Conservation (phyloP, 2,329 filamentous ascomycete genomes). For the Gnomoniopsis smithogilvyi region DNA sequence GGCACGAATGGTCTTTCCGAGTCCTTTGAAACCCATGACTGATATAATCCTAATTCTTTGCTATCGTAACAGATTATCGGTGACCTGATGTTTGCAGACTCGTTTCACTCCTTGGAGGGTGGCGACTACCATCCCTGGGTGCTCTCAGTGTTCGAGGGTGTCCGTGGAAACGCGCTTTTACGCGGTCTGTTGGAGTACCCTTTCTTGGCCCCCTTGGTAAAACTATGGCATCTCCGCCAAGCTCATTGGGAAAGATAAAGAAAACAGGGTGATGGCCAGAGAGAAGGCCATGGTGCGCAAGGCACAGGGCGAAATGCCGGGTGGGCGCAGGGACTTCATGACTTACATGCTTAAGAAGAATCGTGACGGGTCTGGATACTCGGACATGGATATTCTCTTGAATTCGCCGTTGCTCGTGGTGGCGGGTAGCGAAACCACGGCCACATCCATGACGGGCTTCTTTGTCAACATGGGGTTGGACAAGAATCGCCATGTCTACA, state of each 20-base stretch:
- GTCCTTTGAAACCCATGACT: not conserved
- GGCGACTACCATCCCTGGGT: constrained; percentile 20
- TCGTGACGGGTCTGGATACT: constrained; percentile 8
- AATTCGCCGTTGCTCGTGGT: constrained; percentile 28
- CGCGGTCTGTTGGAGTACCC: not conserved
- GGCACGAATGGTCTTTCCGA: not conserved
- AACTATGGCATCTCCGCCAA: not conserved
- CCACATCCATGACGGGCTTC: constrained; percentile 33
- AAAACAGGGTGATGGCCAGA: not conserved
- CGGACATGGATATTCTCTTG: constrained; percentile 7
- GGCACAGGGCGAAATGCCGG: constrained; percentile 6
- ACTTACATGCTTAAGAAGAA: constrained; percentile 15
- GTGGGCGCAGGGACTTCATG: constrained; percentile 19
- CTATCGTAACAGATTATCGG: constrained; percentile 20
- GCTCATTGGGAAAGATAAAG: constrained; percentile 1
- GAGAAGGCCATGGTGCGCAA: constrained; percentile 6
- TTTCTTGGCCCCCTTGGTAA: not conserved
- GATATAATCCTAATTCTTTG: not conserved
- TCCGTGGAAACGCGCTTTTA: not conserved
- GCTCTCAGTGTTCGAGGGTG: constrained; percentile 5
- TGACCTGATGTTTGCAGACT: constrained; percentile 20
- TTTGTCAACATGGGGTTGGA: constrained; percentile 26
- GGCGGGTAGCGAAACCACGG: constrained; percentile 46
- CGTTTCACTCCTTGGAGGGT: constrained; percentile 18
- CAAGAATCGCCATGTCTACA: constrained; percentile 22